Evolutionary conservation across 306 rosid genomes (phyloP).

Genomic region (Medicago lupulina): DNA sequence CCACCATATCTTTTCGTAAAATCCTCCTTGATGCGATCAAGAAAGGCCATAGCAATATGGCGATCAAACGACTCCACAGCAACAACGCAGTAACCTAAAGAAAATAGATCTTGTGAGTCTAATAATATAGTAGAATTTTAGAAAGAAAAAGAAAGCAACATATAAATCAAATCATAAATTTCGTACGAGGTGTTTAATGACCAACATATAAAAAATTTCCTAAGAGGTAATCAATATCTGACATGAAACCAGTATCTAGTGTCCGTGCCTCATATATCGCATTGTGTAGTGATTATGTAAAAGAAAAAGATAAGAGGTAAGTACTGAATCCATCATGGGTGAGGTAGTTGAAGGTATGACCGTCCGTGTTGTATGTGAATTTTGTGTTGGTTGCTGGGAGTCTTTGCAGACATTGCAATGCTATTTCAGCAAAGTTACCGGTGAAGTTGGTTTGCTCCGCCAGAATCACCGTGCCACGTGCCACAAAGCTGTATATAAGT

Average conservation of each 20-base stretch:
- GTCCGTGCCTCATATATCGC: background rate
- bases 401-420: conserved; percentile 79
- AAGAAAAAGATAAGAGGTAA: background rate
- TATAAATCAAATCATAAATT: background rate
- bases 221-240: background rate
- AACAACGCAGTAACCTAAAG: conserved; percentile 80
- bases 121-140: background rate
- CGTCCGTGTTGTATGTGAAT: conserved; percentile 80
- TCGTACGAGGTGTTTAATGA: background rate
- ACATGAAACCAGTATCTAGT: background rate
- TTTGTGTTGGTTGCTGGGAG: conserved; percentile 74
- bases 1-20: conserved; percentile 73
- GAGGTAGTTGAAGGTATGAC: conserved; percentile 88
- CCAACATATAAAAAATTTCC: background rate
- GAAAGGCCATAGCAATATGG: conserved; percentile 77
- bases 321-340: conserved; percentile 80
- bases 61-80: conserved; percentile 75
- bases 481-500: conserved; percentile 85
- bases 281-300: background rate
- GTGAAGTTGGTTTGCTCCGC: conserved; percentile 78
- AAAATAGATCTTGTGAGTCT: conserved; percentile 33
- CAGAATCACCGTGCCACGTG: conserved; percentile 76
- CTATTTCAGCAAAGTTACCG: conserved; percentile 73
- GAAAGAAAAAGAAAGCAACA: background rate
- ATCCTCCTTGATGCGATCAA: conserved; percentile 82